Evolutionary conservation across 805 yeast genomes (phyloP), one percentile per base, ranked within the genome.

Genomic region (Ogataea zsoltii): DNA sequence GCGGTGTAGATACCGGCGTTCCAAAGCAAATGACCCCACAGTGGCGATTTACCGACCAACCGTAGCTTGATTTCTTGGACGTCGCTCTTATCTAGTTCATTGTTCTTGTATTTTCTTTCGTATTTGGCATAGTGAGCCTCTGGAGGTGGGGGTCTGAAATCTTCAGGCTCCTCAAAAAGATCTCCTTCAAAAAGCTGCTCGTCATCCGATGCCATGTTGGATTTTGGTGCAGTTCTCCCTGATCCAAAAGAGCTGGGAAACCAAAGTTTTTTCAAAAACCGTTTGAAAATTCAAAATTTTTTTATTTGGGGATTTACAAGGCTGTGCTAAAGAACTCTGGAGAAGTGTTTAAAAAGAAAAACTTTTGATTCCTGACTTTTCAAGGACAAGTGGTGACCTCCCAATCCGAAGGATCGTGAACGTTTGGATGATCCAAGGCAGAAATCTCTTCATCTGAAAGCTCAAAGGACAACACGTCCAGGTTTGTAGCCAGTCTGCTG

Each of bases 11-110:
- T 82, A 16, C 97, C 97, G 0, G 99, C 98, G 62, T 94, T 94
- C 99, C 99, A 94, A 21, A 94, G 71, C 33, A 91, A 66, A 70
- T 94, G 99, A 3, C 98, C 99, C 98, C 98, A 94, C 41, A 94
- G 69, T 37, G 99, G 99, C 13, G 96, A 88, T 48, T 80, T 75
- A 1, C 98, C 99, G 14, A 94, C 96, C 30, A 94, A 72, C 58
- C 89, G 76, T 28, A 94, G 66, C 18, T 74, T 68, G 32, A 91
- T 49, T 37, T 52, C 52, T 12, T 55, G 77, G 38, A 72, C 65
- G 15, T 67, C 72, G 9, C 44, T 35, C 7, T 66, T 65, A 11
- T 61, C 60, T 7, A 65, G 55, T 15, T 65, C 66, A 3, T 31
- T 17, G 16, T 46, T 40, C 7, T 30, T 33, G 16, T 38, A 34